Base-by-base conservation (phyloP, 2,329 filamentous ascomycete genomes). In the Curvularia spicifera region DNA sequence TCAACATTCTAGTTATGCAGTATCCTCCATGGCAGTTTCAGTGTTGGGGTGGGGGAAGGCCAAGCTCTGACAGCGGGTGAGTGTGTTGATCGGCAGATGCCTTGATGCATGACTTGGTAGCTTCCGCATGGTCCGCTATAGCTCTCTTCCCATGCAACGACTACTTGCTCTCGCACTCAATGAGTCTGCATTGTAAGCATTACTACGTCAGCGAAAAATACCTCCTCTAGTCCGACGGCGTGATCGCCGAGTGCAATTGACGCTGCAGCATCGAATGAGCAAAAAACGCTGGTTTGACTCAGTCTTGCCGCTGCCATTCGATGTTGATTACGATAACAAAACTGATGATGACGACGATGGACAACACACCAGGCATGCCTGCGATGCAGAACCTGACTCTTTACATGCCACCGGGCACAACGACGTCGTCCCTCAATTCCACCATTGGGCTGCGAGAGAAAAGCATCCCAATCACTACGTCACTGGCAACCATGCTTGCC, bases 401-500 rank as follows among this genome's bases (percentile, higher is more conserved):
- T 42, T 20, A 31, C 28, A 31, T 33, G 20, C 15, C 12, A 39
- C 18, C 50, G 35, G 43, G 46, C 42, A 43, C 44, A 53, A 20
- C 28, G 12, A 37, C 50, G 15, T n/a, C 33, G n/a, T 33, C 52
- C 2, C 13, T 15, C 28, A 26, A 15, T 28, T 18, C 26, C 31
- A 35, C 31, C 26, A 48, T 48, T 5, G 31, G 20, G 46, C 20
- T 26, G 29, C 20, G n/a, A 29, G 43, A 29, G 15, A 18, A 18
- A 18, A 31, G 13, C 46, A 20, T 29, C 31, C 37, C 29, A 49
- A 52, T 20, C 47, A 49, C 49, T 47, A 64, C 47, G 51, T 51
- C 55, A 60, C 52, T 18, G 8, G 51, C 57, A 49, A 54, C 51
- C 62, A 62, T 60, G 40, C 20, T 48, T 46, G 37, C 39, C 29